Conservation (phyloP, 139 green algal species). For the Nannochloris sp. region DNA sequence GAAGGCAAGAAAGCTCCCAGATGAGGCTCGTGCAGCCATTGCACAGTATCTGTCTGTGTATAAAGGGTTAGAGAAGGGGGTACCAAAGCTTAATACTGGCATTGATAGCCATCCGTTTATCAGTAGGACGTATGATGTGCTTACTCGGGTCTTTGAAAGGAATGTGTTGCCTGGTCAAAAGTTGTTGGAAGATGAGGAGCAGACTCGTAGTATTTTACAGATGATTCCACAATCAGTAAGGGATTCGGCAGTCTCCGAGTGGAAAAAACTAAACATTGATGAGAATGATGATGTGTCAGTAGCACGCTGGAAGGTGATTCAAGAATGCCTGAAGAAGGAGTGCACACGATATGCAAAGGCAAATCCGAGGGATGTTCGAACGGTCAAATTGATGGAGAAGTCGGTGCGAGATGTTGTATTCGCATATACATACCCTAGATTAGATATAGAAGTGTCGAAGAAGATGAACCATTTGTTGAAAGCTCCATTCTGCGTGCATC, state of each 20-base stretch:
- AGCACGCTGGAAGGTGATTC: conserved; percentile 21
- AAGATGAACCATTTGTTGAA: conserved; percentile 99
- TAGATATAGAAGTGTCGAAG: conserved; percentile 97
- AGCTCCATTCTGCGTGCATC: conserved; percentile 97
- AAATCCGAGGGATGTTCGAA: conserved; percentile 8
- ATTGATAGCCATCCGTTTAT: conserved; percentile 55
- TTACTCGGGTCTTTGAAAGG: conserved; percentile 40
- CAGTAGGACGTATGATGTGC: conserved; percentile 32
- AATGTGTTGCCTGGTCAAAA: conserved; percentile 55
- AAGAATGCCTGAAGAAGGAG: neutral
- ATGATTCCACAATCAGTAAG: conserved; percentile 45
- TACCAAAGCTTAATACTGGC: conserved; percentile 36
- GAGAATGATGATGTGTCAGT: conserved; percentile 10
- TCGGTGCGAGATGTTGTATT: conserved; percentile 64
- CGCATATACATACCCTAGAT: conserved; percentile 81
- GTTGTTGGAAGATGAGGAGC: conserved; percentile 53
- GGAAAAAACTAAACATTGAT: conserved; percentile 3
- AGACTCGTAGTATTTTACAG: conserved; percentile 42
- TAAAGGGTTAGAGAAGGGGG: conserved; percentile 54
- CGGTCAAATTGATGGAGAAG: conserved; percentile 6
- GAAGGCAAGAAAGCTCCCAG: conserved; percentile 64
- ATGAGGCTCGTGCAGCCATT: conserved; percentile 76
- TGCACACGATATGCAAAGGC: neutral
- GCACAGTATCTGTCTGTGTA: conserved; percentile 84
- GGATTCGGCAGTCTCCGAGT: conserved; percentile 19